These are phyloP conservation scores for Claviceps sp. DNA, from an alignment of 2,329 filamentous ascomycete genomes.

Conservation along the genomic window DNA sequence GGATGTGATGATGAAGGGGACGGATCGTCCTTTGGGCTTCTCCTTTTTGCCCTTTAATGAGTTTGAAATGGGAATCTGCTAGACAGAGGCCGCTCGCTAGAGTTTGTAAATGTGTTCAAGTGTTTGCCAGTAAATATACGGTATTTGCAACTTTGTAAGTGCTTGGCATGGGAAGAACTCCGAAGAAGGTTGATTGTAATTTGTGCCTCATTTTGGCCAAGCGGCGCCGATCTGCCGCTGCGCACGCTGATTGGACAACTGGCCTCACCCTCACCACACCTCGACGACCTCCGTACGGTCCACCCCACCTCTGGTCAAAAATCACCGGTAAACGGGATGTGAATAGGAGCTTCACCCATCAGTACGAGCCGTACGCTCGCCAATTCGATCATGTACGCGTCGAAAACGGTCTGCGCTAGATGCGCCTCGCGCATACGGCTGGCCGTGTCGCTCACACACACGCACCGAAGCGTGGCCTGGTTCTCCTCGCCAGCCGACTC, in stretches of 20 bases:
- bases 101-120: too few species aligned
- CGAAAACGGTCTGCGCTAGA: conserved; percentile 21
- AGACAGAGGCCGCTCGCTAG: too few species aligned
- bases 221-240: not conserved
- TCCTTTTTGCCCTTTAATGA: too few species aligned
- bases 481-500: conserved; percentile 13
- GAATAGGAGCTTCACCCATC: too few species aligned
- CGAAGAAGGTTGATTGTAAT: not conserved
- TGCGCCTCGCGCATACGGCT: conserved; percentile 18
- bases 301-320: not conserved
- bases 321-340: too few species aligned
- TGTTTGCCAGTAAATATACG: too few species aligned
- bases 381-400: conserved; percentile 19
- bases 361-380: too few species aligned
- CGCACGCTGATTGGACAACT: not conserved
- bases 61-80: too few species aligned
- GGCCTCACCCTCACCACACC: not conserved
- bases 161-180: not conserved
- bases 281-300: too few species aligned
- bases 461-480: conserved; percentile 6
- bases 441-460: not conserved
- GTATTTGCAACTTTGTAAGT: too few species aligned
- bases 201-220: not conserved
- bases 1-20: not conserved
- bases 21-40: not conserved